Base-by-base conservation (phyloP, 257 asterid genomes). In the Avicennia marina region DNA sequence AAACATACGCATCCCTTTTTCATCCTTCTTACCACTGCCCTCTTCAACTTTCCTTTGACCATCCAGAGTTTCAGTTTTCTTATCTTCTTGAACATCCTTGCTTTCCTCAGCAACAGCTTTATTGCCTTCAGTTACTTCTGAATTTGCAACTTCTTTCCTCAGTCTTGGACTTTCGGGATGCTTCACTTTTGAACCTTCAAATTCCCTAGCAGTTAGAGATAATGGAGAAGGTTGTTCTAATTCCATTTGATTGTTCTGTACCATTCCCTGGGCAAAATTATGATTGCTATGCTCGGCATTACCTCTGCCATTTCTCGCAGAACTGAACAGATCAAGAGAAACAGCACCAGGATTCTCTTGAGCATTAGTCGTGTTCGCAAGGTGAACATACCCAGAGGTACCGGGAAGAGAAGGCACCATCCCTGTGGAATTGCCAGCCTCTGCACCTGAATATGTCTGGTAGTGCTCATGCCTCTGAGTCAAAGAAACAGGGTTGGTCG, bases 1-100 rank as follows among this genome's bases (percentile, higher is more conserved):
- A 65, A 93, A 89, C 29, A 84, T 38, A n/a, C 97, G 95, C 74
- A 66, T 72, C 41, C 59, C 86, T 68, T 83, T 93, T 20, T 93
- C 97, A 69, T 88, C 95, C 86, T 82, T 89, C 67, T 62, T 76
- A 50, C 63, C 68, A 57, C 27, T 58, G 60, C 63, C 63, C 61
- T 68, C 87, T 40, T 84, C 95, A 59, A 32, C 75, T 66, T 84
- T 83, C 9, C 53, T 81, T 17, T 60, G 69, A 33, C 50, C 83
- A 49, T 74, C 74, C 66, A 53, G 62, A 54, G 60, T 59, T 65
- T 75, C 82, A 25, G 78, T 40, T 21, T 42, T 63, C 65, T 66
- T 64, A 66, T 76, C 63, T 57, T 78, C 80, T 75, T 59, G 66
- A 60, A 42, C 67, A 44, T 50, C 73, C 63, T 70, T 69, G 55